phyloP scores from a whole-genome alignment of 2,329 filamentous ascomycete genomes.

The Harringtonia aguacate region DNA sequence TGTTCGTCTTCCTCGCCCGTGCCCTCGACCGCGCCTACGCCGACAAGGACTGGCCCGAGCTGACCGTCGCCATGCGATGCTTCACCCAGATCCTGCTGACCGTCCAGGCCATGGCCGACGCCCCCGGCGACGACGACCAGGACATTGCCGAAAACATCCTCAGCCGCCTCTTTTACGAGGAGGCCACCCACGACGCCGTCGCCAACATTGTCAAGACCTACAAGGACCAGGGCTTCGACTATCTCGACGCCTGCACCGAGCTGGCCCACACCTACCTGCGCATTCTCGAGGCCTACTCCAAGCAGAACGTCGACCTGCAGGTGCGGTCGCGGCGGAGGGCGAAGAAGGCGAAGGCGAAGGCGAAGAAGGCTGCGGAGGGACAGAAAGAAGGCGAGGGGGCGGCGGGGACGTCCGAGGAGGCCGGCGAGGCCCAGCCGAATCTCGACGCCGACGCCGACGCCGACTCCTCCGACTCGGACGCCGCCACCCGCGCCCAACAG shows the following conservation, averaged over 20 bases:
- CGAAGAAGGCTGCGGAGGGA: constrained; percentile 29
- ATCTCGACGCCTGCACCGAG: constrained; percentile 85
- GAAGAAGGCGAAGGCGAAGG: constrained; percentile 58
- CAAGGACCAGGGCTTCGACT: constrained; percentile 88
- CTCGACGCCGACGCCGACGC: too few relatives aligned
- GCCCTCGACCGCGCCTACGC: constrained; percentile 71
- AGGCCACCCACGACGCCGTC: constrained; percentile 82
- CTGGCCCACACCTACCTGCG: constrained; percentile 84
- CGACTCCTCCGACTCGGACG: constrained; percentile 60
- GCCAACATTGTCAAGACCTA: constrained; percentile 73
- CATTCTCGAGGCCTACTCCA: constrained; percentile 86
- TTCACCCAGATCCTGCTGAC: constrained; percentile 91
- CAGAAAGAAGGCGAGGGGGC: constrained; percentile 42
- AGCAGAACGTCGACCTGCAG: constrained; percentile 89
- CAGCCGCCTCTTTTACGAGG: constrained; percentile 96
- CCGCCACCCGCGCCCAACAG: constrained; percentile 58
- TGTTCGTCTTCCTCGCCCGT: constrained; percentile 79
- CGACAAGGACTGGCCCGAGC: constrained; percentile 75
- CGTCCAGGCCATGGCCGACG: constrained; percentile 83
- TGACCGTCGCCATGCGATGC: constrained; percentile 83
- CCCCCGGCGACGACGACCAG: constrained; percentile 79
- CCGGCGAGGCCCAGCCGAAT: constrained; percentile 15
- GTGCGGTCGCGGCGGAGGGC: constrained; percentile 70
- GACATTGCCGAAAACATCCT: constrained; percentile 97
- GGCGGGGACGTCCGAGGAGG: constrained; percentile 14